phyloP scores from a whole-genome alignment of 31 red algal species.

The Asparagopsis taxiformis region DNA sequence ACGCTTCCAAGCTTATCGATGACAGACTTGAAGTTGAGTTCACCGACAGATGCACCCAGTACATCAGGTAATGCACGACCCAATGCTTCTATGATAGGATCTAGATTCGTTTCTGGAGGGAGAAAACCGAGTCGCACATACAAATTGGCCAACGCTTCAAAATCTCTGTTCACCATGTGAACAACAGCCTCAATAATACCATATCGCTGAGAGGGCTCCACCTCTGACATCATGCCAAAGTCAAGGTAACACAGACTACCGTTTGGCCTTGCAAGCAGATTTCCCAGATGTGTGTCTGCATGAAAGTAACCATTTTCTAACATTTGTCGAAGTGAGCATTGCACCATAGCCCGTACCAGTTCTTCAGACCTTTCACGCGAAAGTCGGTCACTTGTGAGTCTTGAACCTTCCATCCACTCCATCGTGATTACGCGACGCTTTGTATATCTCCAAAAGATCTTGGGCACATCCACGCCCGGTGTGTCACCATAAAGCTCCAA shows the following conservation, averaged over 20 bases:
- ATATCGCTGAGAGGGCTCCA: conserved; percentile 87
- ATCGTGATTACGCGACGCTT: conserved; percentile 88
- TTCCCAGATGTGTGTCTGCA: conserved; percentile 97
- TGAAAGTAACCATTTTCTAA: conserved; percentile 99
- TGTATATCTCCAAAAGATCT: conserved; percentile 85
- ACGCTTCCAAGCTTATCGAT: conserved; percentile 96
- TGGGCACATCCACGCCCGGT: conserved; percentile 83
- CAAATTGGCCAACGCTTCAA: conserved; percentile 82
- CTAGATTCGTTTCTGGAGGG: conserved; percentile 76
- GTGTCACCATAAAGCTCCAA: conserved; percentile 81
- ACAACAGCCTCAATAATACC: conserved; percentile 98
- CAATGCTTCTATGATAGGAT: conserved; percentile 86
- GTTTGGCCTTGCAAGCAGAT: conserved; percentile 82
- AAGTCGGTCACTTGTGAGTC: conserved; percentile 70
- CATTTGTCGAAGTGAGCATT: conserved; percentile 97
- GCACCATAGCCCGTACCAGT: conserved; percentile 86
- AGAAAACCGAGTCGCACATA: conserved; percentile 94
- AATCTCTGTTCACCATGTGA: conserved; percentile 99
- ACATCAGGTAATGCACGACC: conserved; percentile 88
- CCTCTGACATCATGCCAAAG: conserved; percentile 98
- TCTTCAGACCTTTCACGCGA: conserved; percentile 51
- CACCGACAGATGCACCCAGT: conserved; percentile 87
- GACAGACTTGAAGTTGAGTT: conserved; percentile 98
- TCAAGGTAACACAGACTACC: conserved; percentile 93
- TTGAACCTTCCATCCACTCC: conserved; percentile 93